Percentiles rank a stretch among this genome's conserved stretches.
These are phyloP conservation scores for Effrenium voratum DNA, from an alignment of 73 alveolate genomes.

Conservation along the genomic window DNA sequence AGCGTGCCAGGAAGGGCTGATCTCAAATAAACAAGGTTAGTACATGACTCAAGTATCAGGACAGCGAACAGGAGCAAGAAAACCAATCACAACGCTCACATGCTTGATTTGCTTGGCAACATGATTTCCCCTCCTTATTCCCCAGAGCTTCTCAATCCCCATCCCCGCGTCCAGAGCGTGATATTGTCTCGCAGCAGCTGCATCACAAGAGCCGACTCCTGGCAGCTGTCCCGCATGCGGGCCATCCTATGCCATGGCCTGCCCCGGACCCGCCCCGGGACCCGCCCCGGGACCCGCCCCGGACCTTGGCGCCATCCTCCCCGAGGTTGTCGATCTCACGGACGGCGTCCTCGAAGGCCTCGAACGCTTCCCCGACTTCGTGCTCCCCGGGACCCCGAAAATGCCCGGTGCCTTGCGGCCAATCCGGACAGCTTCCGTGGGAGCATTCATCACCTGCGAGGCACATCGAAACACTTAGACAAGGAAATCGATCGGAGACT, in stretches of 20 bases:
- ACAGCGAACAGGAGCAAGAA: neutral
- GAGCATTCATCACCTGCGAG: conserved; percentile 63
- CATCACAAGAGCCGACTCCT: conserved; percentile 89
- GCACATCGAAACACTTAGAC: neutral
- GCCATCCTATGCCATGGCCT: neutral
- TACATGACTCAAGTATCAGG: neutral
- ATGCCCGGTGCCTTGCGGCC: conserved; percentile 58
- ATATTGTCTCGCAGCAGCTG: conserved; percentile 93
- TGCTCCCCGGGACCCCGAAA: neutral
- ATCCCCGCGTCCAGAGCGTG: conserved; percentile 65
- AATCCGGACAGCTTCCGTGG: conserved; percentile 87
- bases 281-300: neutral
- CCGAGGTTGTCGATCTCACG: conserved; percentile 91
- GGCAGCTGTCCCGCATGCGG: neutral
- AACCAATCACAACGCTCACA: neutral
- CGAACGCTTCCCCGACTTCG: neutral
- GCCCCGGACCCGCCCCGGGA: neutral
- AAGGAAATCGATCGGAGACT: neutral
- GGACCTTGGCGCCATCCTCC: conserved; percentile 87
- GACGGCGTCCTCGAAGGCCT: conserved; percentile 92
- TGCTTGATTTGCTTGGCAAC: neutral
- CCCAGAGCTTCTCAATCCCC: neutral
- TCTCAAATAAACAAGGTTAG: no score
- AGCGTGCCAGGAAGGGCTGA: neutral
- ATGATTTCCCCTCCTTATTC: neutral